A percentile compares a stretch with the other conserved stretches of the same genome.
phyloP scores from a whole-genome alignment of 805 yeast species.

The Candida ortonii region DNA sequence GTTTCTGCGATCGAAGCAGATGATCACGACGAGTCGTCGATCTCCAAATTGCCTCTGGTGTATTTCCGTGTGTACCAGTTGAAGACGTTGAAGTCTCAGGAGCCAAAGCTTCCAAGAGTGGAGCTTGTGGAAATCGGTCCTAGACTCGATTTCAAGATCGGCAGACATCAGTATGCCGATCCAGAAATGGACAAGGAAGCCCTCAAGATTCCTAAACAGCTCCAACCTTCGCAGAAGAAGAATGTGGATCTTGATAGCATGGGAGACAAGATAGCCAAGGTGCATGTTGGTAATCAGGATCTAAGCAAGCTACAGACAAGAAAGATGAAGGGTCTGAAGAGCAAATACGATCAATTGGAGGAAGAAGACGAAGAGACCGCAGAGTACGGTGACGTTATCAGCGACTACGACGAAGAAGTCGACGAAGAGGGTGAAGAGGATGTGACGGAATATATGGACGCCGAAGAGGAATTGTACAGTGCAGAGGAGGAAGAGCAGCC shows the following conservation, averaged over 20 bases:
- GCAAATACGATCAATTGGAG: slow-evolving; percentile 70
- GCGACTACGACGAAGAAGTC: slow-evolving; percentile 21
- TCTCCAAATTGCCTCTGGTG: slow-evolving; percentile 64
- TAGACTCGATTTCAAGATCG: slow-evolving; percentile 86
- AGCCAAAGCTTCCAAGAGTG: slow-evolving; percentile 88
- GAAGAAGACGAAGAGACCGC: slow-evolving; percentile 54
- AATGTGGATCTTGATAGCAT: slow-evolving; percentile 79
- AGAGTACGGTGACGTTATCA: slow-evolving; percentile 40
- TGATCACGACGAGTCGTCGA: slow-evolving; percentile 64
- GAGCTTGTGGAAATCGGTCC: slow-evolving; percentile 96
- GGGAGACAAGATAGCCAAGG: slow-evolving; percentile 97
- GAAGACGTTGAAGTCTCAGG: slow-evolving; percentile 70
- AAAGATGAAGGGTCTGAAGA: slow-evolving; percentile 97
- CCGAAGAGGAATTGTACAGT: slow-evolving; percentile 24
- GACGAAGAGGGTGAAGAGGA: slow-evolving; percentile 20
- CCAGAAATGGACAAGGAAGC: slow-evolving; percentile 94
- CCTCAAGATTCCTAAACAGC: slow-evolving; percentile 70
- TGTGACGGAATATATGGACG: slow-evolving; percentile 26
- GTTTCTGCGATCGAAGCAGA: slow-evolving; percentile 73
- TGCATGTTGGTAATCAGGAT: slow-evolving; percentile 96
- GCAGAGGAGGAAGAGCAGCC: slow-evolving; percentile 23
- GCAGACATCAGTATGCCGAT: slow-evolving; percentile 77
- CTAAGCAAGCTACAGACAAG: slow-evolving; percentile 87
- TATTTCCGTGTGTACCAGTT: slow-evolving; percentile 89
- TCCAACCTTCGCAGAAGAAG: slow-evolving; percentile 81